phyloP scores from a whole-genome alignment of 331 rosid species.

The Acacia concinna region DNA sequence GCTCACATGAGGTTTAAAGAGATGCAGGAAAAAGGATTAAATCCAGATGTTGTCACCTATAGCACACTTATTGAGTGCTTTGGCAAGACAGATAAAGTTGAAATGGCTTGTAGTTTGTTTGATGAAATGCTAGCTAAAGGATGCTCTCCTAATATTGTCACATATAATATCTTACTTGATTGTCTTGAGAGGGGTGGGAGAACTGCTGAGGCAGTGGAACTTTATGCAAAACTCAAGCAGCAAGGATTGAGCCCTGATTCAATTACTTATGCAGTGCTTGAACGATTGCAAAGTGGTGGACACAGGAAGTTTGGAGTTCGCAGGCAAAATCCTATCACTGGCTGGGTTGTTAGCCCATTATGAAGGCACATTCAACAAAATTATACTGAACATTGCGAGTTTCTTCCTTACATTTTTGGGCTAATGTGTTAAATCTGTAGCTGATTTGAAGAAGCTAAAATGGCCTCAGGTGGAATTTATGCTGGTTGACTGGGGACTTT shows the following conservation, averaged over 20 bases:
- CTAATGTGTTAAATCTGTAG: slow-evolving; percentile 10
- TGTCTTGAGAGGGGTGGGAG: slow-evolving; percentile 89
- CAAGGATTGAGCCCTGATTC: slow-evolving; percentile 88
- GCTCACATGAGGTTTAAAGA: slow-evolving; percentile 93
- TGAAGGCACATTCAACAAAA: slow-evolving; percentile 37
- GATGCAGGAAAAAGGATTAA: slow-evolving; percentile 85
- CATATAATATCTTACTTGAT: slow-evolving; percentile 85
- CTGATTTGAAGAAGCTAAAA: slow-evolving; percentile 1
- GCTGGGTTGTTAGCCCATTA: slow-evolving; percentile 94
- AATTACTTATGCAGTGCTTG: slow-evolving; percentile 83
- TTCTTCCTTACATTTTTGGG: slow-evolving; percentile 9
- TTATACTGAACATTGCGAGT: neutral
- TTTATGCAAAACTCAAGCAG: slow-evolving; percentile 84
- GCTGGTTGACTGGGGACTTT: neutral
- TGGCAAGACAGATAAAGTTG: slow-evolving; percentile 86
- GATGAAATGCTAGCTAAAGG: slow-evolving; percentile 76
- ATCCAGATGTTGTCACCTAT: slow-evolving; percentile 86
- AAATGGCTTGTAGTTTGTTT: slow-evolving; percentile 81
- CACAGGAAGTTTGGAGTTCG: slow-evolving; percentile 62
- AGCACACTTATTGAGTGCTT: slow-evolving; percentile 94
- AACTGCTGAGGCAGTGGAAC: slow-evolving; percentile 85
- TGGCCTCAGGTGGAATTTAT: neutral
- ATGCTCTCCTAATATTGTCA: slow-evolving; percentile 83
- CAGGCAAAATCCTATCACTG: slow-evolving; percentile 83
- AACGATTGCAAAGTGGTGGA: slow-evolving; percentile 78